Percentiles rank a stretch among this genome's conserved stretches.
Evolutionary conservation across 176 grass and related monocot genomes (phyloP).

Genomic region (Oryza brachyantha): DNA sequence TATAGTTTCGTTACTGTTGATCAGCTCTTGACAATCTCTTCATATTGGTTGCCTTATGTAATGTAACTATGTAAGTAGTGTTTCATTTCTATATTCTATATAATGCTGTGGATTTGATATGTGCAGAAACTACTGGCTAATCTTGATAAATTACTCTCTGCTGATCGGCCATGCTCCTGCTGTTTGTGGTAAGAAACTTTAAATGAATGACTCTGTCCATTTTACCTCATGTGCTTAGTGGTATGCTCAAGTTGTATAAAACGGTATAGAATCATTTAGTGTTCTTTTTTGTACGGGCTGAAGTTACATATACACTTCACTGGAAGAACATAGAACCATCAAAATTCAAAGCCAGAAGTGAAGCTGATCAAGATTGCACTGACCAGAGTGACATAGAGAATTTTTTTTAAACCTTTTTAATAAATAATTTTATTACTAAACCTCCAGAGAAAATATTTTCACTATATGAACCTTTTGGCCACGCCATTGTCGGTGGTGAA

Average conservation of each 20-base stretch:
- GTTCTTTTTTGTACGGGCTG: not conserved
- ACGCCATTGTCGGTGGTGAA: too few relatives aligned
- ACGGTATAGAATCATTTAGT: not conserved
- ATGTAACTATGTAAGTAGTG: constrained; percentile 6
- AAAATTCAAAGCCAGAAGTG: not conserved
- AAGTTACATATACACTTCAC: constrained; percentile 1
- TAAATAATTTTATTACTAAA: too few relatives aligned
- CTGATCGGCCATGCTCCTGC: constrained; percentile 58
- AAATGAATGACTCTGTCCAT: constrained; percentile 2
- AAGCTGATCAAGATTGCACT: constrained; percentile 10
- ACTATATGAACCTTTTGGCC: too few relatives aligned
- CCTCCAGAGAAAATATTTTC: too few relatives aligned
- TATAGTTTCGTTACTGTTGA: constrained; percentile 8
- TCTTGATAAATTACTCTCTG: constrained; percentile 69
- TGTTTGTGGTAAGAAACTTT: constrained; percentile 69
- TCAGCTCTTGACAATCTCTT: constrained; percentile 20
- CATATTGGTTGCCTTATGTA: not conserved
- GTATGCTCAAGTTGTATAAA: not conserved
- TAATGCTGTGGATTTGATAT: constrained; percentile 29
- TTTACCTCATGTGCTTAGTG: not conserved
- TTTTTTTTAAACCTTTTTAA: too few relatives aligned
- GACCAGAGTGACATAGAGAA: constrained; percentile 14
- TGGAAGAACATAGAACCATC: not conserved
- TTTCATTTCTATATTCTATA: constrained; percentile 18
- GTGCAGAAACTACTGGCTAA: constrained; percentile 75